Base-by-base conservation (phyloP, 2,329 filamentous ascomycete species). In the Penicillium sp. region DNA sequence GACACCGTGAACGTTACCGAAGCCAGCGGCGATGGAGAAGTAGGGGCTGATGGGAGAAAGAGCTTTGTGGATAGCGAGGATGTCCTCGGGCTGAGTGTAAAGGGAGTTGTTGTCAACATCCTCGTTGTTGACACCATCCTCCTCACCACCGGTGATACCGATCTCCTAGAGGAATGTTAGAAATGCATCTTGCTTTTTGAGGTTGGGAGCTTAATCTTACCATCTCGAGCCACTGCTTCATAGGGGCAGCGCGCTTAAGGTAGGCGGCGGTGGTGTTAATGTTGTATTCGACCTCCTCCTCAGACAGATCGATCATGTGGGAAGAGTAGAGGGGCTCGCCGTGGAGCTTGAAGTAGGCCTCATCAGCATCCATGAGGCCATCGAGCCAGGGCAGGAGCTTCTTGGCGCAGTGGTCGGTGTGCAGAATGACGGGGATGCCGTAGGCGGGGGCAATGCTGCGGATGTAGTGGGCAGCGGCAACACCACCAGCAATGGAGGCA, bases 211-310 rank as follows among this genome's bases (percentile, higher is more conserved):
- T 23, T 50, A 57, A 58, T 67, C 77, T 69, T 76, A 92, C 90
- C 93, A 98, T 99, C 87, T 99, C 95, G 68, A 99, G 87, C 92
- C 92, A 98, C 81, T 97, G 92, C 86, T 96, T 96, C 91, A 97
- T 92, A 70, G 93, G 92, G 50, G 92, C 92, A 75, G 90, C 91
- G 69, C 93, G 90, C 87, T 96, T 89, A 64, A 98, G 86, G 85
- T 99, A 97, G 78, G 88, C 86, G 75, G 90, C 91, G 61, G 93
- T 98, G 75, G 91, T 97, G 75, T 89, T 77, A 72, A 99, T 89
- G 87, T 99, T 98, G 81, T 85, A 92, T 61, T 95, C 86, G 66
- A 96, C 90, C 42, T 86, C 75, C 84, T 98, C 93, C 83, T 97
- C 95, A 26, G 90, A 95, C 71, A 97, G 82, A 80, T 99, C 95